These are phyloP conservation scores for Ceratobasidium theobromae DNA, from an alignment of 1,284 basidiomycete species.

Conservation along the genomic window DNA sequence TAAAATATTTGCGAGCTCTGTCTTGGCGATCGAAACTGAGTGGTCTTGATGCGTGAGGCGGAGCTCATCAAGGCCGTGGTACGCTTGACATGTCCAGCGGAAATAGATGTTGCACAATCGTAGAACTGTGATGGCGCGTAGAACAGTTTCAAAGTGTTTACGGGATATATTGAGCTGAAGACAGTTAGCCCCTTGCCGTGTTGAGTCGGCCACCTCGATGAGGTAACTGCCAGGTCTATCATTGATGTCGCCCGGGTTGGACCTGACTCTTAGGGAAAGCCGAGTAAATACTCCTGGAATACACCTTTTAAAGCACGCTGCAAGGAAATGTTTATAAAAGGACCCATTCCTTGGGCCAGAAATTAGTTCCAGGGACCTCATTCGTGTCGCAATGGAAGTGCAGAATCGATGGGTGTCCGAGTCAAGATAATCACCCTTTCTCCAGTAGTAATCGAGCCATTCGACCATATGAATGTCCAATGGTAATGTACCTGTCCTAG, in stretches of 20 bases:
- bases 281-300: neutral
- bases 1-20: neutral
- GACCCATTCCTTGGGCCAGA: neutral
- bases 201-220: neutral
- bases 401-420: neutral
- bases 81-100: neutral
- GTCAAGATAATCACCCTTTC: neutral
- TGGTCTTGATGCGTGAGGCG: neutral
- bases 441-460: neutral
- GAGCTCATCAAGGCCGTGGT: slow-evolving; percentile 8
- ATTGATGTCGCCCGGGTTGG: neutral
- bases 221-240: neutral
- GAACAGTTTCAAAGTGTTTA: neutral
- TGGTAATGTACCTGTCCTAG: neutral
- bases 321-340: neutral
- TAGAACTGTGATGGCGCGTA: neutral
- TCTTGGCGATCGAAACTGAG: too few species aligned
- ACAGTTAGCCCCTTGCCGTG: neutral
- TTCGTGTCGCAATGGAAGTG: neutral
- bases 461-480: neutral
- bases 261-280: neutral
- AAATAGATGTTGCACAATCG: neutral
- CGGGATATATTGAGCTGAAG: neutral
- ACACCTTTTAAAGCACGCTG: neutral
- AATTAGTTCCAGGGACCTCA: neutral